A percentile compares a stretch with the other conserved stretches of the same genome.
Evolutionary conservation across 176 grass and related monocot genomes (phyloP).

Genomic region (Oryza glaberrima): DNA sequence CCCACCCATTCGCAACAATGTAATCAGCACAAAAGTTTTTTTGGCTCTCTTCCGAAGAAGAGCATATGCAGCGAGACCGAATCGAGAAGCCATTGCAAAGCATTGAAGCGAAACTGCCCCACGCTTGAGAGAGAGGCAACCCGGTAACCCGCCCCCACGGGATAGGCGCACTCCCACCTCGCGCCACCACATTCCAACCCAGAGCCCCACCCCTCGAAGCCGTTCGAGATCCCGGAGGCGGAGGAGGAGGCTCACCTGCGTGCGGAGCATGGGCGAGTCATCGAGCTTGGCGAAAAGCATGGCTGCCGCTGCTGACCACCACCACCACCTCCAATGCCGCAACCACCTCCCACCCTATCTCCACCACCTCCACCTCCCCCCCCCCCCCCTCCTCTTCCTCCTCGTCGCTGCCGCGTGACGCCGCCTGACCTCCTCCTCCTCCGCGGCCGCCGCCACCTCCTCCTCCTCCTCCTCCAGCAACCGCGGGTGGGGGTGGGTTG

Average conservation of each 20-base stretch:
- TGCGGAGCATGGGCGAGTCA: slow-evolving; percentile 85
- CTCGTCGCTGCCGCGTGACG: slow-evolving; percentile 26
- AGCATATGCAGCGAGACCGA: slow-evolving; percentile 2
- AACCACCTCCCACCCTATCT: not conserved
- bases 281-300: slow-evolving; percentile 84
- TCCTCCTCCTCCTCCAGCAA: not conserved
- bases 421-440: not conserved
- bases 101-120: not conserved
- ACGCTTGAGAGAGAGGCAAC: not conserved
- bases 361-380: not conserved
- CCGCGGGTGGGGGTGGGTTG: not conserved
- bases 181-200: not conserved
- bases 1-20: not conserved
- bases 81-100: slow-evolving; percentile 8
- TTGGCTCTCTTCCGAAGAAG: not conserved
- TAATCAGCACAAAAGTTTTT: not conserved
- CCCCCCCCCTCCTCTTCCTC: not conserved
- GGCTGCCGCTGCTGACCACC: slow-evolving; percentile 26
- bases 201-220: not conserved
- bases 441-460: not conserved
- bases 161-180: not conserved
- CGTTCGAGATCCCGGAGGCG: slow-evolving; percentile 38
- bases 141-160: not conserved
- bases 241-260: slow-evolving; percentile 52
- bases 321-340: slow-evolving; percentile 1